Evolutionary conservation across 2,329 filamentous ascomycete species (phyloP).

Genomic region (Lachnellula suecica): DNA sequence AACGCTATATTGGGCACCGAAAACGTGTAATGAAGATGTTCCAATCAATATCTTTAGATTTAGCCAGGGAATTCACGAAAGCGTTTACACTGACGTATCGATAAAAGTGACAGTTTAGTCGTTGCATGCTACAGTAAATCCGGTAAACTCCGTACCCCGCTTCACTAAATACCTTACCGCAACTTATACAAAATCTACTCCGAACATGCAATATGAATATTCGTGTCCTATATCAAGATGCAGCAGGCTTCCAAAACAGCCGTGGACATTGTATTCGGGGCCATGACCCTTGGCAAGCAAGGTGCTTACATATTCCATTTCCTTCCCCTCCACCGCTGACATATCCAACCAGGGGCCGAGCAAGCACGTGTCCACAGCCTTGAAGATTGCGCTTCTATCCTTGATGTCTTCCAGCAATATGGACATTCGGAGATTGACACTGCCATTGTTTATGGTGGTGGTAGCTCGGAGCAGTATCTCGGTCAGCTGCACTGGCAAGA

Average conservation of each 20-base stretch:
- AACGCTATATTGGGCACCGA: no score
- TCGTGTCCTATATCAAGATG: no score
- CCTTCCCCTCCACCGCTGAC: neutral
- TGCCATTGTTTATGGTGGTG: slow-evolving; percentile 43
- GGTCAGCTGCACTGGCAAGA: slow-evolving; percentile 22
- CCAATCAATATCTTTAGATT: no score
- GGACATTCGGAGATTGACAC: slow-evolving; percentile 71
- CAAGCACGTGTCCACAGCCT: slow-evolving; percentile 28
- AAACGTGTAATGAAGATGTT: no score
- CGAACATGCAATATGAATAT: no score
- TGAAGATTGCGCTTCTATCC: slow-evolving; percentile 55
- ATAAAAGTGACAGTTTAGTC: no score
- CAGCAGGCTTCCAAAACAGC: neutral
- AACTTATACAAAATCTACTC: no score
- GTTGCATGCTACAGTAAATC: no score
- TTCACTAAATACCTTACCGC: no score
- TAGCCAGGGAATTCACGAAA: no score
- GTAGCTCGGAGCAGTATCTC: slow-evolving; percentile 63
- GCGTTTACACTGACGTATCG: no score
- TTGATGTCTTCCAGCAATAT: slow-evolving; percentile 63
- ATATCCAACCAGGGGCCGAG: slow-evolving; percentile 18
- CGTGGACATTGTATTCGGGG: slow-evolving; percentile 27
- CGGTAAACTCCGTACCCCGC: no score
- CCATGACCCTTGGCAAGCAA: slow-evolving; percentile 30
- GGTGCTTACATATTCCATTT: neutral